Evolutionary conservation across 1,284 basidiomycete genomes (phyloP), one percentile per base, ranked within the genome.

Genomic region (Gastroboletus turbinatus): DNA sequence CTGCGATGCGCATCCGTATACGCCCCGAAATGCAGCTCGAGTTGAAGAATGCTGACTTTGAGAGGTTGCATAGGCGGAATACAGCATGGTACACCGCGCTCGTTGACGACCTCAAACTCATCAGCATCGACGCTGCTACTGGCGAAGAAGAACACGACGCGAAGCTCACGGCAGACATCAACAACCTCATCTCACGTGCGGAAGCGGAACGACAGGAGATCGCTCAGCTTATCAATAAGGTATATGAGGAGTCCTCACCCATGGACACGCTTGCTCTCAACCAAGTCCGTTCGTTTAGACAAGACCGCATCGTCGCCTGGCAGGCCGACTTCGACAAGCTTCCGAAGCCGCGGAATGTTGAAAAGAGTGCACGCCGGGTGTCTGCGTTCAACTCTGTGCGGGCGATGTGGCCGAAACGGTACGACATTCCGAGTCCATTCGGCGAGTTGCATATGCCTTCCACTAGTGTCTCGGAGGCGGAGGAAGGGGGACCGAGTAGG

Each of bases 261-360:
- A 92, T 85, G 17, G 93, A 97, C 68, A 96, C 94, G 1, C 81
- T 98, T 39, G 90, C 88, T 46, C 80, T 98, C 56, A 98, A 96
- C 63, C 84, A 87, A 56, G 92, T 96, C 8, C 85, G 95, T 46
- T 86, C 92, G 4, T 87, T 87, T 55, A 81, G 96, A 42, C 96
- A 98, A 74, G 94, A 97, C 67, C 92, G 90, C 72, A 94, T 97
- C 50, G 94, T 98, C n/a, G 91, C 91, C 42, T 98, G 96, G 93
- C 95, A 97, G 68, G 82, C 84, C 56, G 90, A 94, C 66, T 93
- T 95, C 67, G 88, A 92, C 65, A 81, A 81, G 52, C 76, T 85
- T 55, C 89, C 87, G 3, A 90, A 87, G 65, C 82, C 83, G 3
- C 81, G 83, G 53, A 67, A 50, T 39, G n/a, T 58, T 25, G 82